Evolutionary conservation across 2,329 filamentous ascomycete genomes (phyloP), one percentile per base, ranked within the genome.

Genomic region (Phyllosticta paracitricarpa): DNA sequence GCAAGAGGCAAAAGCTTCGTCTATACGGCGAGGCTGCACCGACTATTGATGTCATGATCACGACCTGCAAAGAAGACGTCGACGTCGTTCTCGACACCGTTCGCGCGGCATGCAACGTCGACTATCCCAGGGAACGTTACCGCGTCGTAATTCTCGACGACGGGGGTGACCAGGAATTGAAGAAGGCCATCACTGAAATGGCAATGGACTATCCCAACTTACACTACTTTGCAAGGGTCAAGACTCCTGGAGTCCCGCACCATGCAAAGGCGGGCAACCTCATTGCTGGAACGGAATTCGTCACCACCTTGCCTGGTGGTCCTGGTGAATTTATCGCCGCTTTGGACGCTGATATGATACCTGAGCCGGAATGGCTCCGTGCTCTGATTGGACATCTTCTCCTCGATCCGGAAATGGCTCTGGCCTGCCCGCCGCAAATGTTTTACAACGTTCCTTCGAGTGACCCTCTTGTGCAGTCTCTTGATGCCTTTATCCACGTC

Each of bases 331-430:
- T 69, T 55, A 70, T 70, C 40, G 70, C 69, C 8, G 67, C 71
- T 73, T 73, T 88, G 35, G 85, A 88, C 68, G 84, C 84, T 22
- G 85, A 88, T 68, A 87, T 88, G 85, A 86, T 87, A 70, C 82
- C 83, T 5, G 82, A 86, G 69, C 76, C 75, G 58, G 73, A 81
- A 54, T 87, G 83, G 82, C 63, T 87, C 17, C 80, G 83, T 51
- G 79, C 81, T 30, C 69, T 83, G 17, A 70, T 86, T 17, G 81
- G 84, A 61, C 84, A 86, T 67, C 70, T 86, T 59, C 66, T 86
- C 10, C 57, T 63, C 62, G 81, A 86, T 66, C 74, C 78, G 52
- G 82, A 81, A 68, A 76, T 84, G 75, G 82, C 81, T 56, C 75
- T 85, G 57, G 82, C 80, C n/a, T 84, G 82, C 66, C 82, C 82